Conservation (phyloP, 2,329 filamentous ascomycete genomes). For the Xylariaceae sp. region DNA sequence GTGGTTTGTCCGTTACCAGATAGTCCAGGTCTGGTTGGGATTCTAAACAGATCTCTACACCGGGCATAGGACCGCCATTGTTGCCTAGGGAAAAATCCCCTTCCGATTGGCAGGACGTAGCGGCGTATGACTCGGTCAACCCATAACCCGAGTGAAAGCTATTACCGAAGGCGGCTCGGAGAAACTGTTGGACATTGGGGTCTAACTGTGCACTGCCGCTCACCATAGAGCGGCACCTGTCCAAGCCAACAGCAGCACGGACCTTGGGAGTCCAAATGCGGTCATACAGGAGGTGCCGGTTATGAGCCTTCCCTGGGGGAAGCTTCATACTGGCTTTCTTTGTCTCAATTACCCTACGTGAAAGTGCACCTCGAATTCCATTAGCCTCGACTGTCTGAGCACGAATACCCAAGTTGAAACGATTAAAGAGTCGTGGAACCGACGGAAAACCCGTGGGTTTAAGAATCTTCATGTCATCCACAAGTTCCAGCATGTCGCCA, state of each 20-base stretch:
- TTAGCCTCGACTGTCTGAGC: conserved; percentile 77
- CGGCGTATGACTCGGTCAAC: conserved; percentile 90
- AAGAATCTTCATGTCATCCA: conserved; percentile 90
- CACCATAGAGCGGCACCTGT: conserved; percentile 74
- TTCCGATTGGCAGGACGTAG: conserved; percentile 70
- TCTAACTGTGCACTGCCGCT: conserved; percentile 92
- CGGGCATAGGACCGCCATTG: conserved; percentile 74
- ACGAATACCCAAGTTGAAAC: conserved; percentile 84
- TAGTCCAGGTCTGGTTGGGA: conserved; percentile 97
- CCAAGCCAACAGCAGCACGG: conserved; percentile 78
- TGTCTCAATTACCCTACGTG: conserved; percentile 76
- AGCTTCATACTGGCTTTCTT: conserved; percentile 82
- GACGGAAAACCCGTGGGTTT: conserved; percentile 84
- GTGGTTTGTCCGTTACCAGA: conserved; percentile 81
- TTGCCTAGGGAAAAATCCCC: conserved; percentile 79
- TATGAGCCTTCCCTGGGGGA: conserved; percentile 74
- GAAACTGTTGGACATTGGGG: conserved; percentile 84
- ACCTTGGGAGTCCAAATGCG: conserved; percentile 93
- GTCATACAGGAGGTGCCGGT: conserved; percentile 79
- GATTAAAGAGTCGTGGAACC: conserved; percentile 90
- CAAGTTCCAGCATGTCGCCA: conserved; percentile 82
- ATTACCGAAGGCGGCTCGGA: conserved; percentile 81
- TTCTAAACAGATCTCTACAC: conserved; percentile 77
- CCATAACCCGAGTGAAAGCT: conserved; percentile 88
- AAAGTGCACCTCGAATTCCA: conserved; percentile 81